phyloP scores from a whole-genome alignment of 83 land plant genomes.

The Larix sibirica region DNA sequence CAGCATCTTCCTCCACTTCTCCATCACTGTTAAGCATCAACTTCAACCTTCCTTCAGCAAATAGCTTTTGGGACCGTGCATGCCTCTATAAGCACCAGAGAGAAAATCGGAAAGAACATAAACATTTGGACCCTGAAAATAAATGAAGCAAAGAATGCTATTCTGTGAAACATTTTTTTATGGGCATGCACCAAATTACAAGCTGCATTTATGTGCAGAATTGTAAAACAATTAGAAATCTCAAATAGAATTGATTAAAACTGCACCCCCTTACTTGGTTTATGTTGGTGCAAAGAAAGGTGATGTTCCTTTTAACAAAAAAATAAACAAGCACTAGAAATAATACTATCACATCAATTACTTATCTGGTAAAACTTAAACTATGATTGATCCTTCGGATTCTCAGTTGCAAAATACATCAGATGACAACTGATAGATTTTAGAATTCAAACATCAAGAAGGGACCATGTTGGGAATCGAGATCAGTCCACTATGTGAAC shows the following conservation, averaged over 20 bases:
- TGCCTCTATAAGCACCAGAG: conserved; percentile 56
- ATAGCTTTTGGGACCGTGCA: conserved; percentile 71
- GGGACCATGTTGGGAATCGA: no score
- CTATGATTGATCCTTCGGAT: background rate
- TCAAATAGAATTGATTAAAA: background rate
- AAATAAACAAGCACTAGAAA: background rate
- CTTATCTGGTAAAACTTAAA: background rate
- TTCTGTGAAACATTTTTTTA: background rate
- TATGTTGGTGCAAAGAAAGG: background rate
- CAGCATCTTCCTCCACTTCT: conserved; percentile 77
- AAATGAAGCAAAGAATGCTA: no score
- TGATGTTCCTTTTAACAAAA: background rate
- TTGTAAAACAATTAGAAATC: background rate
- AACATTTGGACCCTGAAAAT: no score
- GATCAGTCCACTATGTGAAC: no score
- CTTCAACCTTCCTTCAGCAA: conserved; percentile 75
- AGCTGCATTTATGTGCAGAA: background rate
- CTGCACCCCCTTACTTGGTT: background rate
- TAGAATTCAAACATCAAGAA: background rate
- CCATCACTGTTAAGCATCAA: conserved; percentile 85
- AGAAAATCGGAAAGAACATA: conserved; percentile 5
- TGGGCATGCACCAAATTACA: background rate
- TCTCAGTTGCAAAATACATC: background rate
- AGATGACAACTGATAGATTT: background rate
- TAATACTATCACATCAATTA: background rate